Percentiles rank a stretch among this genome's conserved stretches.
phyloP scores from a whole-genome alignment of 2,329 filamentous ascomycete species.

The Domatiomyces globalis region DNA sequence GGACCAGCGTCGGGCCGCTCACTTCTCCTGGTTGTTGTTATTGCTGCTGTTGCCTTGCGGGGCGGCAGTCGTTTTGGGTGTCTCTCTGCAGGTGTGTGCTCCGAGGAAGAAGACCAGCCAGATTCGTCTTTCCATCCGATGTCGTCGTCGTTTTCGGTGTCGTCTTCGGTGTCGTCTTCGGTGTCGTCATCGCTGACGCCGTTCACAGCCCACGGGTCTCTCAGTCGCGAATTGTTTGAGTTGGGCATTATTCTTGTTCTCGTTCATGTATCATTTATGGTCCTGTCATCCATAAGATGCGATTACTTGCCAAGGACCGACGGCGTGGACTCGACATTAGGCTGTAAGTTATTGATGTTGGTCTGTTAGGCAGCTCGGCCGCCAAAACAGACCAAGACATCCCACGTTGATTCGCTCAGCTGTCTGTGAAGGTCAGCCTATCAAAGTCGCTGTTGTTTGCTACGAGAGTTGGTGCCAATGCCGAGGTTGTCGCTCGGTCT shows the following conservation, averaged over 20 bases:
- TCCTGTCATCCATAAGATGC: too few species aligned
- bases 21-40: neutral
- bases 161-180: neutral
- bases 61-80: neutral
- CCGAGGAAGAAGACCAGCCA: neutral
- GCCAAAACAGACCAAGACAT: neutral
- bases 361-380: too few species aligned
- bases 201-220: conserved; percentile 9
- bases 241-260: neutral
- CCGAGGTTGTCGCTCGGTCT: neutral
- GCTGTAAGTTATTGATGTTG: too few species aligned
- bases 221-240: conserved; percentile 3
- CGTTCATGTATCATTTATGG: too few species aligned
- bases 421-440: too few species aligned
- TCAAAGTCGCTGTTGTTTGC: too few species aligned
- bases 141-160: neutral
- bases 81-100: neutral
- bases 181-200: neutral
- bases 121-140: neutral
- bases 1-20: neutral
- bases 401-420: neutral
- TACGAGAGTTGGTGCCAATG: neutral
- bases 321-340: too few species aligned
- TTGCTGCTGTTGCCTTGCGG: neutral
- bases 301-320: too few species aligned